Percentiles rank a stretch among this genome's conserved stretches.
These are phyloP conservation scores for Grosmannia huntii DNA, from an alignment of 2,329 filamentous ascomycete genomes.

Conservation along the genomic window DNA sequence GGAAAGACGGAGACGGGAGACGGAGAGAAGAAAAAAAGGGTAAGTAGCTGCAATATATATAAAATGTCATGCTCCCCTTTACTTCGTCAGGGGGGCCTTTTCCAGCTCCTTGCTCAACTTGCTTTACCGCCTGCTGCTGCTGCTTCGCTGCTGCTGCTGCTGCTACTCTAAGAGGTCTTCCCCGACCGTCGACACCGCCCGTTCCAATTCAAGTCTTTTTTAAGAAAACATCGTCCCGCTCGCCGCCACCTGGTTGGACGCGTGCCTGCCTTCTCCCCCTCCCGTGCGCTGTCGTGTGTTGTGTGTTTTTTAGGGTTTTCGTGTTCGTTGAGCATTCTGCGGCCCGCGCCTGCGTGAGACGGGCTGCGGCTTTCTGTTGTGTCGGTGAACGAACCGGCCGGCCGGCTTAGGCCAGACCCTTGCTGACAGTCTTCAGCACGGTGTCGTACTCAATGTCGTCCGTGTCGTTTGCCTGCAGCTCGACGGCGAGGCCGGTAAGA, in stretches of 20 bases:
- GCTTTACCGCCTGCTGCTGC: background rate
- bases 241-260: background rate
- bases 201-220: background rate
- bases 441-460: constrained; percentile 71
- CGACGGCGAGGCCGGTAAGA: constrained; percentile 60
- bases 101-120: background rate
- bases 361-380: background rate
- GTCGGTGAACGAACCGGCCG: background rate
- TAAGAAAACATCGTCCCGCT: background rate
- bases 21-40: background rate
- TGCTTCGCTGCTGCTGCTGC: background rate
- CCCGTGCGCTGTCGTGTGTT: background rate
- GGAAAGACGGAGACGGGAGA: background rate
- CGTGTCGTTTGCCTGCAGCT: constrained; percentile 73
- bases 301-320: background rate
- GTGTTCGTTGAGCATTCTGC: background rate
- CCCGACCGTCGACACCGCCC: background rate
- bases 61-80: background rate
- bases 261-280: background rate
- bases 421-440: constrained; percentile 54
- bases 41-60: background rate
- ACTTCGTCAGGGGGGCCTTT: background rate
- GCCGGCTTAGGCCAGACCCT: constrained; percentile 37
- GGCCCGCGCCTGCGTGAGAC: background rate
- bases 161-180: background rate